phyloP scores from a whole-genome alignment of 176 grass and related monocot species.

The Aegilops umbellulata region DNA sequence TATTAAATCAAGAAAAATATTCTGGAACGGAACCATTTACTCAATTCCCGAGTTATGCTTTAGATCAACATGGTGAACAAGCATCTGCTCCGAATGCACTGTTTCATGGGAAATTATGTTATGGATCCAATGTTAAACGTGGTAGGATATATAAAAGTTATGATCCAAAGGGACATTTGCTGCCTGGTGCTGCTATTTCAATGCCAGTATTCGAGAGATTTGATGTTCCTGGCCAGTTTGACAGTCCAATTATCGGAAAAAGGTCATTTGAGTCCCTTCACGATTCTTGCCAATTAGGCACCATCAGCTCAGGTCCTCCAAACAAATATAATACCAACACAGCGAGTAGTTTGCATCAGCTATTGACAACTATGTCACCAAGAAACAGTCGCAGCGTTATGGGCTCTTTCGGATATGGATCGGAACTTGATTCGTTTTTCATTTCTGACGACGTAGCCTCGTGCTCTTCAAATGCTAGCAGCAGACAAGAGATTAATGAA shows the following conservation, averaged over 20 bases:
- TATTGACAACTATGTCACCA: conserved; percentile 19
- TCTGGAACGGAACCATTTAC: neutral
- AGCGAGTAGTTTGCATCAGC: conserved; percentile 34
- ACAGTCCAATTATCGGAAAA: conserved; percentile 29
- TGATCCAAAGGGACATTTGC: conserved; percentile 6
- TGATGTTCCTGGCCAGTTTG: conserved; percentile 27
- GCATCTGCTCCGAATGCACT: conserved; percentile 19
- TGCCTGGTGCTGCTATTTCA: conserved; percentile 31
- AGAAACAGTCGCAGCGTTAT: conserved; percentile 16
- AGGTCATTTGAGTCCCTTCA: conserved; percentile 6
- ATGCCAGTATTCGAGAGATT: conserved; percentile 49
- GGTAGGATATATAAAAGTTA: conserved; percentile 26
- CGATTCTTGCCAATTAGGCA: conserved; percentile 31
- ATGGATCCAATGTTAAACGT: conserved; percentile 26
- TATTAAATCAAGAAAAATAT: conserved; percentile 36
- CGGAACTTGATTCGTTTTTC: conserved; percentile 40
- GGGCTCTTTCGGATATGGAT: conserved; percentile 45
- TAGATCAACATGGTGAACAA: conserved; percentile 29
- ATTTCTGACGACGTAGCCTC: conserved; percentile 41
- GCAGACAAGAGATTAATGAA: conserved; percentile 20
- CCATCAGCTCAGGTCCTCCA: conserved; percentile 17
- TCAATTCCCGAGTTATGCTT: conserved; percentile 5
- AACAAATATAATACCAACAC: conserved; percentile 41
- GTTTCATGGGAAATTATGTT: conserved; percentile 23
- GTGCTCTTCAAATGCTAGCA: conserved; percentile 36